Evolutionary conservation across 73 alveolate species (phyloP), one percentile per base, ranked within the genome.

Genomic region (Tetrahymena thermophila): DNA sequence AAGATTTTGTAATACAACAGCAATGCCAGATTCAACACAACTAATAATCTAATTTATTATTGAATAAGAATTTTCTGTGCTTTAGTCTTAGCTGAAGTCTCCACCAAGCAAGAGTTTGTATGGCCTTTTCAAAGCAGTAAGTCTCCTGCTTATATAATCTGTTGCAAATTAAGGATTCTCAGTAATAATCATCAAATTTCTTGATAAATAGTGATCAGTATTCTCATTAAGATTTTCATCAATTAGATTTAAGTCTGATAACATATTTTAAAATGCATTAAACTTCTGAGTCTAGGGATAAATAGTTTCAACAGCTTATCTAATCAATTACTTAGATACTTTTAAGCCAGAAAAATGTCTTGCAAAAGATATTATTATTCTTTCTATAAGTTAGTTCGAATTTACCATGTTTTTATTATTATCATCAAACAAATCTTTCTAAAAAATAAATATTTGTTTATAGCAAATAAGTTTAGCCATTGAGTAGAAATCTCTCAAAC

Each of bases 111-210:
- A 40, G 1, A 94, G 71, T 16, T 84, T 38, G 28, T 37, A 34
- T 25, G 93, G 93, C 11, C 35, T 84, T 10, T 56, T 40, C 17
- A 44, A 35, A 35, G 50, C 43, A 23, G 93, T 31, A 8, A 40
- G 35, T 85, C 85, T 84, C 11, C 57, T 42, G n/a, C 93, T 23
- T 35, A 94, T 37, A 16, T 85, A 94, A 23, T 35, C 58, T 10
- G 96, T 85, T 35, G 93, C 89, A 93, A 38, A 71, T 71, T 71
- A 71, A 71, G 89, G 84, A 7, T 37, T 84, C 10, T 43, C 83
- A 25, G 96, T 35, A 40, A 94, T 94, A 7, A 94, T 37, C 96
- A 94, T 94, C 94, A 94, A 94, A 44, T 85, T 38, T 89, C 96
- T 94, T 89, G 96, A 56, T 34, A 85, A 37, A 13, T 84, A 35